Conservation (phyloP, 2,329 filamentous ascomycete species). For the Trichoderma arundinaceum region DNA sequence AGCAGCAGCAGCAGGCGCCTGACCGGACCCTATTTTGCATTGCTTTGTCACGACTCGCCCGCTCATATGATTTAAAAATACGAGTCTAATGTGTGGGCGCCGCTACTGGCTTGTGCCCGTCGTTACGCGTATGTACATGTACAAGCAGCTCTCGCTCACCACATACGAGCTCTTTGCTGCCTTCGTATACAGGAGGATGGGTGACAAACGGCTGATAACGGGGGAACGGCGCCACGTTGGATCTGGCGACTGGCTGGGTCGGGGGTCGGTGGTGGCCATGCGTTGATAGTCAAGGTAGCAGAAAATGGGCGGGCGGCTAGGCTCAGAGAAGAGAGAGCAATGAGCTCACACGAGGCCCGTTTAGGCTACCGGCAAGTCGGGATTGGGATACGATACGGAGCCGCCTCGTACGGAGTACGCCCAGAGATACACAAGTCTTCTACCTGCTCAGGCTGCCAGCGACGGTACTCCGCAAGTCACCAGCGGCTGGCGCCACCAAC, state of each 20-base stretch:
- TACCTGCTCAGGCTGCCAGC: too few relatives aligned
- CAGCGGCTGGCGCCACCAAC: constrained; percentile 18
- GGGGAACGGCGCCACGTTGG: constrained; percentile 19
- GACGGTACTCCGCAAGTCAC: neutral
- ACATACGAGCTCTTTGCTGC: neutral
- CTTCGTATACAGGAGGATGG: neutral
- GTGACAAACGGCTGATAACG: constrained; percentile 13
- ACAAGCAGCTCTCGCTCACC: neutral
- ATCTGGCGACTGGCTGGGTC: constrained; percentile 14
- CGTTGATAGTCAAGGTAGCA: neutral
- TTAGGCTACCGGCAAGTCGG: constrained; percentile 21
- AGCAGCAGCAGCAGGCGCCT: too few relatives aligned
- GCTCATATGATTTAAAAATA: constrained; percentile 8
- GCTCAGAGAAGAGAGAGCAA: neutral
- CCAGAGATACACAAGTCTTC: too few relatives aligned
- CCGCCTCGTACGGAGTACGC: neutral
- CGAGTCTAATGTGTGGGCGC: constrained; percentile 17
- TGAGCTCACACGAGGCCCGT: constrained; percentile 18
- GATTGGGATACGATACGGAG: constrained; percentile 16
- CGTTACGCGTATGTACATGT: constrained; percentile 10
- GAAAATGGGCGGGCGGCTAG: constrained; percentile 18
- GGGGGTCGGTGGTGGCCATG: too few relatives aligned
- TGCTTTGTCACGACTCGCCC: too few relatives aligned
- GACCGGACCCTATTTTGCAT: too few relatives aligned
- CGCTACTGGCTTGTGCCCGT: neutral